These are phyloP conservation scores for Setaria viridis DNA, from an alignment of 202 grass and related monocot species.

Conservation along the genomic window DNA sequence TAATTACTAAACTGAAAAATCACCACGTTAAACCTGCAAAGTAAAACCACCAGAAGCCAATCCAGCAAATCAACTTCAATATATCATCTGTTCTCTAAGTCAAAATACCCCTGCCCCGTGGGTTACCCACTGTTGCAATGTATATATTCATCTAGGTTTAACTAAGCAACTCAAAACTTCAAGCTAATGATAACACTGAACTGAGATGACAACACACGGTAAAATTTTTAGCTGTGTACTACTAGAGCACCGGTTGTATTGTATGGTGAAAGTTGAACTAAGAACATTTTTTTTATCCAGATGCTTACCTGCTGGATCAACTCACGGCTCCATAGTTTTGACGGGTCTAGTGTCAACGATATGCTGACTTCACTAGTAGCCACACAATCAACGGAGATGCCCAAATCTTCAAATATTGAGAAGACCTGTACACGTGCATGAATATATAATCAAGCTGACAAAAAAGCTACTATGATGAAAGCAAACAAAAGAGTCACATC, in stretches of 20 bases:
- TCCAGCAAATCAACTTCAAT: neutral
- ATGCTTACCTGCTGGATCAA: slow-evolving; percentile 79
- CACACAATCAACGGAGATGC: slow-evolving; percentile 94
- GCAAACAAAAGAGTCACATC: neutral
- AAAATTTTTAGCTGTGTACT: slow-evolving; percentile 10
- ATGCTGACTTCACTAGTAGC: slow-evolving; percentile 99
- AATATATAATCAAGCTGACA: slow-evolving; percentile 25
- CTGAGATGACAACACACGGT: neutral
- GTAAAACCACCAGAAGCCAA: neutral
- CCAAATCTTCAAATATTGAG: slow-evolving; percentile 97
- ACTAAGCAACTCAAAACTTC: neutral
- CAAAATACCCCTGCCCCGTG: neutral
- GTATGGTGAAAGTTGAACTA: slow-evolving; percentile 13
- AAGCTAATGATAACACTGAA: neutral
- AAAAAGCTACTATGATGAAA: neutral
- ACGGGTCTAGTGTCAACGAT: slow-evolving; percentile 86
- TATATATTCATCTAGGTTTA: neutral
- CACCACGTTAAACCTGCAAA: neutral
- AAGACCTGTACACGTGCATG: slow-evolving; percentile 66
- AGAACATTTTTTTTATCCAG: neutral
- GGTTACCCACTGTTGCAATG: neutral
- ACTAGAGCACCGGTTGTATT: neutral
- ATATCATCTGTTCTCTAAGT: neutral
- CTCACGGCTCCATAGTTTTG: slow-evolving; percentile 87
- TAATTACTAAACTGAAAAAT: neutral